Evolutionary conservation across 768 basidiomycete species (phyloP).

Genomic region (Xerocomellus intermedius): DNA sequence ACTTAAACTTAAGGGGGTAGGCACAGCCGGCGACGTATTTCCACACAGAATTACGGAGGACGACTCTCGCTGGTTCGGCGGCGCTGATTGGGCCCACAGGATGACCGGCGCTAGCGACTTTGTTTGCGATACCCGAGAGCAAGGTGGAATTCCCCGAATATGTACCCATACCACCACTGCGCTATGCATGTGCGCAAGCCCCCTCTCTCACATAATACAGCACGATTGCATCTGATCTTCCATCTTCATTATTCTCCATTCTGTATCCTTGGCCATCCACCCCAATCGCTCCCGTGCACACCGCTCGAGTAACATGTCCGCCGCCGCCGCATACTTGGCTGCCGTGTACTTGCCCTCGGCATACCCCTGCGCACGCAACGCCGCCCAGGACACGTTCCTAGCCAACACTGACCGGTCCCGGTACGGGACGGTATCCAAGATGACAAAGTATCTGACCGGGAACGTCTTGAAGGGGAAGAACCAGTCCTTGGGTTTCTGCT

Average conservation of each 20-base stretch:
- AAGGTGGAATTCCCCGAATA: too few species aligned
- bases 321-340: conserved; percentile 13
- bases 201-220: too few species aligned
- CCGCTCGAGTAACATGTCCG: conserved; percentile 15
- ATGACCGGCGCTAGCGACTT: too few species aligned
- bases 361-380: conserved; percentile 27
- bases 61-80: too few species aligned
- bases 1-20: too few species aligned
- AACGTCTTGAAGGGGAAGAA: conserved; percentile 30
- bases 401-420: neutral
- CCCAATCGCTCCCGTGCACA: conserved; percentile 12
- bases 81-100: too few species aligned
- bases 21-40: too few species aligned
- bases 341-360: conserved; percentile 17
- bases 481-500: neutral
- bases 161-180: too few species aligned
- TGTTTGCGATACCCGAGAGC: too few species aligned
- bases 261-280: conserved; percentile 4
- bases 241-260: neutral
- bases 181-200: too few species aligned
- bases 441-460: conserved; percentile 30
- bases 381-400: conserved; percentile 7
- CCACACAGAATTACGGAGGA: too few species aligned
- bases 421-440: conserved; percentile 4
- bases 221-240: too few species aligned